A percentile compares a stretch with the other conserved stretches of the same genome.
phyloP scores from a whole-genome alignment of 2,329 filamentous ascomycete genomes.

The Geosmithia flava region DNA sequence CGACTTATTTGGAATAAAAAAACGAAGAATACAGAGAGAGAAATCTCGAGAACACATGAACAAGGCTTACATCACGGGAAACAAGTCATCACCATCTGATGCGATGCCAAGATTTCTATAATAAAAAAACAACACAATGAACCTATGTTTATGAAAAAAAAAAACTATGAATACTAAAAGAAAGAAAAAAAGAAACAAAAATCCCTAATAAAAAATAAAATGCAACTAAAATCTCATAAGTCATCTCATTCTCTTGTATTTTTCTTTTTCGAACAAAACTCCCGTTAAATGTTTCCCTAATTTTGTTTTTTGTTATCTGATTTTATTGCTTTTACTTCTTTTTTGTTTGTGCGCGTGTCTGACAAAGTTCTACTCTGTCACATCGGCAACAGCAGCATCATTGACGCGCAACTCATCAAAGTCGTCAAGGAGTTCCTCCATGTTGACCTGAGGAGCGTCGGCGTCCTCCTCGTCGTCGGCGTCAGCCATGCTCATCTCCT shows the following conservation, averaged over 20 bases:
- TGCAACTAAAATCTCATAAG: not conserved
- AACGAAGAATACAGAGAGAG: conserved; percentile 15
- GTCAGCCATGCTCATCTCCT: conserved; percentile 57
- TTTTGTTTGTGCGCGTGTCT: too few relatives aligned
- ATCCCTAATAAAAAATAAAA: too few relatives aligned
- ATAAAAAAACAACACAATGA: conserved; percentile 2
- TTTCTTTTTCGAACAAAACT: not conserved
- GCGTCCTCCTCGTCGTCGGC: conserved; percentile 52
- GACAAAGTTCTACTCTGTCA: not conserved
- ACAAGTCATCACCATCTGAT: conserved; percentile 7
- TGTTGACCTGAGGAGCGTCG: conserved; percentile 56
- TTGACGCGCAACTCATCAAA: conserved; percentile 78
- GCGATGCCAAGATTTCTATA: conserved; percentile 24
- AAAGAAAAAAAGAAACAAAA: too few relatives aligned
- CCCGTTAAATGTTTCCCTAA: conserved; percentile 3
- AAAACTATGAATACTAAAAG: not conserved
- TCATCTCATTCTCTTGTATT: not conserved
- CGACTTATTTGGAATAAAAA: conserved; percentile 21
- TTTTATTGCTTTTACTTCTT: not conserved
- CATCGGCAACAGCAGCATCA: conserved; percentile 22
- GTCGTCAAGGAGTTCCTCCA: conserved; percentile 80
- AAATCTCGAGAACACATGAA: conserved; percentile 16
- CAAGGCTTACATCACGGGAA: conserved; percentile 7
- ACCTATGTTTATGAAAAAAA: not conserved
- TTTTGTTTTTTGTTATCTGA: conserved; percentile 1